Percentiles rank a stretch among this genome's conserved stretches.
phyloP scores from a whole-genome alignment of 2,329 filamentous ascomycete genomes.

The Ophiostoma sp. region DNA sequence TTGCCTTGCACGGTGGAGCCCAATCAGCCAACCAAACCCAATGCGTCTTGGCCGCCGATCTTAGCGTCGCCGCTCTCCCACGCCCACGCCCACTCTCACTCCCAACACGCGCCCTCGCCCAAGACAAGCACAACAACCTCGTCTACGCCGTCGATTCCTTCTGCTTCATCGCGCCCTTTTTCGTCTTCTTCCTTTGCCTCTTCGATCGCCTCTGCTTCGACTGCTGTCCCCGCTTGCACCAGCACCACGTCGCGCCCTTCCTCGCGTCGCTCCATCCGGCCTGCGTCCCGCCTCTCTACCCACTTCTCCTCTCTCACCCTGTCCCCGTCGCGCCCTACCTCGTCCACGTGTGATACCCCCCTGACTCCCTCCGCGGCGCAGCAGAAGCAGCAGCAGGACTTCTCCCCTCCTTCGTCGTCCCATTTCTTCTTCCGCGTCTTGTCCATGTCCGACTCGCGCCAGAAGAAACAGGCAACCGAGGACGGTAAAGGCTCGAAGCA shows the following conservation, averaged over 20 bases:
- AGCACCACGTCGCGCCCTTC: neutral
- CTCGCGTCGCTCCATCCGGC: neutral
- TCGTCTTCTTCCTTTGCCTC: constrained; percentile 7
- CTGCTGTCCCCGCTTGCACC: neutral
- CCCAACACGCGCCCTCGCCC: neutral
- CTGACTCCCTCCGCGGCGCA: neutral
- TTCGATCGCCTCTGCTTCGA: neutral
- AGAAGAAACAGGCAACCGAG: neutral
- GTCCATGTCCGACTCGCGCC: constrained; percentile 23
- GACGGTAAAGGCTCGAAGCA: neutral
- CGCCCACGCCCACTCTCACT: neutral
- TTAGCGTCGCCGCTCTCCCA: constrained; percentile 17
- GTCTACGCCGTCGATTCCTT: neutral
- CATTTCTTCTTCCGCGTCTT: constrained; percentile 21
- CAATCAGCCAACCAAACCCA: constrained; percentile 21
- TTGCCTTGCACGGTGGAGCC: constrained; percentile 7
- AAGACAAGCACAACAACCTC: neutral
- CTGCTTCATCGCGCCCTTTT: neutral
- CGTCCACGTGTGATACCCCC: neutral
- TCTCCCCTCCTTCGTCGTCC: neutral
- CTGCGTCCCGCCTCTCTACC: neutral
- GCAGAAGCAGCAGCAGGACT: constrained; percentile 8
- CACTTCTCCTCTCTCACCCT: constrained; percentile 5
- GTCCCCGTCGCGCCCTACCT: neutral
- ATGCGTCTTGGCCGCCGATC: constrained; percentile 20